Base-by-base conservation (phyloP, 2,329 filamentous ascomycete species). In the Botrytis pseudocinerea region DNA sequence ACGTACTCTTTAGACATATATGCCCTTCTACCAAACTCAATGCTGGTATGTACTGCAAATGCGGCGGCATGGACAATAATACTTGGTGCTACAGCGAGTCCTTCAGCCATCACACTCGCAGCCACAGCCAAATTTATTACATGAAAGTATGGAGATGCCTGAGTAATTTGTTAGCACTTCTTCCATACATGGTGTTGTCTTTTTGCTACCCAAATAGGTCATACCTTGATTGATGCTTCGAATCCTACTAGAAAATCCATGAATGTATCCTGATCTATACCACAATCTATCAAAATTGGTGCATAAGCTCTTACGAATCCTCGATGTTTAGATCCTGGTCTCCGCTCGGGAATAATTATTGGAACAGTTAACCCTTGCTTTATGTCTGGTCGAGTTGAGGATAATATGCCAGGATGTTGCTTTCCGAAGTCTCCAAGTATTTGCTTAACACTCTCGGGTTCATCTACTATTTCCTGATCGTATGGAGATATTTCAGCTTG, bases 251-350 rank as follows among this genome's bases (percentile, higher is more conserved):
- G 75, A 73, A 88, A 88, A 48, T 82, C 80, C 28, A 87, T 76
- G 75, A 87, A 88, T 0, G 82, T 82, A 1, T 80, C 79, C 76
- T 88, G 83, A 70, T 85, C 82, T 74, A 89, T 86, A 7, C 84
- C 85, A 22, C 80, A 80, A 14, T 82, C 77, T 20, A 79, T 81
- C 0, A 89, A 81, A 0, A 85, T 78, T 0, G 87, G 87, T 0
- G 86, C 82, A 77, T 88, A 88, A 0, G 85, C 87, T 22, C 83
- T 83, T 5, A 88, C 81, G 75, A 88, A 88, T 0, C 87, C 87
- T 25, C 87, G 82, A 0, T 80, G 77, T 69, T 85, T 85, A 42
- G 83, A 81, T 51, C 83, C 82, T 0, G 87, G 87, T 22, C 87
- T 83, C 4, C 87, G 80, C 73, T 89, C 87, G 0, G 86, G 85